Percentiles rank a stretch among this genome's conserved stretches.
phyloP scores from a whole-genome alignment of 2,329 filamentous ascomycete genomes.

The Onygena corvina region DNA sequence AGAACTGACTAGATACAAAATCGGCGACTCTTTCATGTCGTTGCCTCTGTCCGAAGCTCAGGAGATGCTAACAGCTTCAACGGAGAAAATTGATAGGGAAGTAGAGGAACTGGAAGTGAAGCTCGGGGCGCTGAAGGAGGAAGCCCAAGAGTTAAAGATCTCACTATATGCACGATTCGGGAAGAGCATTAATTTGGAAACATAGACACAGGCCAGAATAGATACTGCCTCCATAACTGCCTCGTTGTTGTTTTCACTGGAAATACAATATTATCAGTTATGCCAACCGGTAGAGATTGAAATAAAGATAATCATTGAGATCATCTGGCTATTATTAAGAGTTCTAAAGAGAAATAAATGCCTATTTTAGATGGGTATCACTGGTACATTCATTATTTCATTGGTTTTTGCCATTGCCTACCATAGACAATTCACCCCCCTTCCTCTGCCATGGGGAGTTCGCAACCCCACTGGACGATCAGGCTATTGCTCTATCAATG shows the following conservation, averaged over 20 bases:
- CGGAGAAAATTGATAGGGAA: slow-evolving; percentile 62
- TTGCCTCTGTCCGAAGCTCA: slow-evolving; percentile 75
- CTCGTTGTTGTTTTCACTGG: not conserved
- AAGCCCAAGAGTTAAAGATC: slow-evolving; percentile 84
- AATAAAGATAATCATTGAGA: slow-evolving; percentile 2
- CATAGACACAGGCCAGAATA: slow-evolving; percentile 4
- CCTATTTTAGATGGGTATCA: slow-evolving; percentile 5
- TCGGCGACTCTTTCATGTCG: slow-evolving; percentile 90
- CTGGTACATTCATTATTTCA: slow-evolving; percentile 6
- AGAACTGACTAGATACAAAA: slow-evolving; percentile 70
- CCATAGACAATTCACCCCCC: no score
- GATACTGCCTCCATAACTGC: not conserved
- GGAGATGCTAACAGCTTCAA: slow-evolving; percentile 62
- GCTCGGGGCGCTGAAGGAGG: slow-evolving; percentile 61
- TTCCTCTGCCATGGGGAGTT: not conserved
- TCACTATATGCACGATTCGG: slow-evolving; percentile 90
- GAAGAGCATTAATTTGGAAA: slow-evolving; percentile 86
- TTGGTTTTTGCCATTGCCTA: not conserved
- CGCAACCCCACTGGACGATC: no score
- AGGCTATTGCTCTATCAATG: no score
- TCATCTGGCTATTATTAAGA: slow-evolving; percentile 2
- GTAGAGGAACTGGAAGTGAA: slow-evolving; percentile 66
- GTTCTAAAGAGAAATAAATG: not conserved
- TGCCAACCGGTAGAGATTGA: not conserved
- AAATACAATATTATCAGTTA: not conserved